Evolutionary conservation across 345 rosid genomes (phyloP), one percentile per base, ranked within the genome.

Genomic region (Leavenworthia alabamica): DNA sequence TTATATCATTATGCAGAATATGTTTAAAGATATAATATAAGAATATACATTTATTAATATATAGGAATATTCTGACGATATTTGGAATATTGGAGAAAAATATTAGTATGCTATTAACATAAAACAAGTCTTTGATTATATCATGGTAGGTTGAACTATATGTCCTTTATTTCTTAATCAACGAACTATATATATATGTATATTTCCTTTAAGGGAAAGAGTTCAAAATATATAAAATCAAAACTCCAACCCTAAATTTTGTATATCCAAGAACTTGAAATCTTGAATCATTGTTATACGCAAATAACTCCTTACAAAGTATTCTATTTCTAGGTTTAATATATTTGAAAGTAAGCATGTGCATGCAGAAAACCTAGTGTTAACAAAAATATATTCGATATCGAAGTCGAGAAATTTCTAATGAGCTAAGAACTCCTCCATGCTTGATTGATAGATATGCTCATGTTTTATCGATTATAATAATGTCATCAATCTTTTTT

Each of bases 81-180:
- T 47, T 29, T 55, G 62, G 69, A 46, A 63, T 62, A 56, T 47
- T 31, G 20, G 22, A 53, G 36, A 49, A 16, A 45, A 23, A 16
- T 2, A 48, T 3, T 19, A 11, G 1, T 36, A 14, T 20, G 0
- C n/a, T 39, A 46, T 9, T 46, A 40, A 60, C 39, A 31, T 31
- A 55, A 46, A 54, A 62, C 7, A 62, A 62, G 62, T 54, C 12
- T 62, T 45, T 54, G 29, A 31, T 35, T 70, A 39, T 63, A 56
- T 56, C 69, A 70, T 70, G 74, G 45, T 53, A 70, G 64, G 53
- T 20, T 62, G 44, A 45, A 62, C 68, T 70, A 27, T 35, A 44
- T 45, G 22, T 33, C 55, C 39, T 51, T 52, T 7, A 4, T 24
- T 24, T 24, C 27, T 23, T 24, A 1, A 24, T 24, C 27, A 24